These are phyloP conservation scores for Pichia norvegensis DNA, from an alignment of 1,139 yeast species.

Conservation along the genomic window DNA sequence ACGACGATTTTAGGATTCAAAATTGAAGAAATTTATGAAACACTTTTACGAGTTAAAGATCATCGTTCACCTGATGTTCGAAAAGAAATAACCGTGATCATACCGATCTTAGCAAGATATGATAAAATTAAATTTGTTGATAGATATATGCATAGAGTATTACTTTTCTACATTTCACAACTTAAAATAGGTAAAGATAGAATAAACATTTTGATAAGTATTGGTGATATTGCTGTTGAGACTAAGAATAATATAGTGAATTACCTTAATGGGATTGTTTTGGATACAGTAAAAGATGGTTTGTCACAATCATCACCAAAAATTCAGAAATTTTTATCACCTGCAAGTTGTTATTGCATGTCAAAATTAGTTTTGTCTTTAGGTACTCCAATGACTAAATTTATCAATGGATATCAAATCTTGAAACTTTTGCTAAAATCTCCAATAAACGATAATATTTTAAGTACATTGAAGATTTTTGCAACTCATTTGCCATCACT, in stretches of 20 bases:
- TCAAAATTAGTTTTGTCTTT: constrained; percentile 83
- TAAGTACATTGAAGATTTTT: constrained; percentile 61
- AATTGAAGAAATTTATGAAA: constrained; percentile 72
- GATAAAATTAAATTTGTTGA: constrained; percentile 73
- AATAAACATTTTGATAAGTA: constrained; percentile 68
- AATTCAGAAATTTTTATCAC: constrained; percentile 66
- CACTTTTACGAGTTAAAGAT: constrained; percentile 65
- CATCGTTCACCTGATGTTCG: constrained; percentile 71
- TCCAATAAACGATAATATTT: constrained; percentile 73
- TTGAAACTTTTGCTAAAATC: constrained; percentile 75
- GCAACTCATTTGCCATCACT: constrained; percentile 74
- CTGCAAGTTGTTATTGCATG: constrained; percentile 83
- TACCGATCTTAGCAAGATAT: constrained; percentile 77
- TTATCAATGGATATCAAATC: constrained; percentile 66
- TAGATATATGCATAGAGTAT: constrained; percentile 71
- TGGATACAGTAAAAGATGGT: constrained; percentile 79
- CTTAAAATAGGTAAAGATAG: constrained; percentile 68
- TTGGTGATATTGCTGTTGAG: constrained; percentile 78
- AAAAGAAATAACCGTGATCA: constrained; percentile 71
- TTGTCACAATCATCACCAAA: constrained; percentile 52
- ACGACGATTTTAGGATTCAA: constrained; percentile 63
- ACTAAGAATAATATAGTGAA: constrained; percentile 85
- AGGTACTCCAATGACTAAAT: constrained; percentile 92
- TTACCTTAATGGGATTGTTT: constrained; percentile 69
- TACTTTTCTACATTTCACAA: constrained; percentile 71